These are phyloP conservation scores for Brassica nigra DNA, from an alignment of 345 rosid species.

Conservation along the genomic window DNA sequence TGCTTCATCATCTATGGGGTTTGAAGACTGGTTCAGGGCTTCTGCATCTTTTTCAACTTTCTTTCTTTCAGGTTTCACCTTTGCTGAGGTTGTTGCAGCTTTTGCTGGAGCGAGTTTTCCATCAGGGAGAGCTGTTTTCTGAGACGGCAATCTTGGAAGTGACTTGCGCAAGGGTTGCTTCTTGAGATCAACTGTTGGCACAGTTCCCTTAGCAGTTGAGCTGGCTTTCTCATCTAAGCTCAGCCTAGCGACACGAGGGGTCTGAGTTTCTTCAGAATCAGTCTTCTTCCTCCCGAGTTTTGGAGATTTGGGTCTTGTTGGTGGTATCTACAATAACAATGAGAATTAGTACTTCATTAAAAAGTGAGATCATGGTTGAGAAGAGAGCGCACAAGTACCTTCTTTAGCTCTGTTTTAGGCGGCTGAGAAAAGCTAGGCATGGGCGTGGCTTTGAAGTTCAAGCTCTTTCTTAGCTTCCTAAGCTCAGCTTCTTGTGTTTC, in stretches of 20 bases:
- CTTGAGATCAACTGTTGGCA: conserved; percentile 44
- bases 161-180: conserved; percentile 81
- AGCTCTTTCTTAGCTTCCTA: conserved; percentile 84
- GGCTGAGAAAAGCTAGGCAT: conserved; percentile 97
- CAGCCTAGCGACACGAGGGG: conserved; percentile 46
- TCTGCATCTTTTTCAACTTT: conserved; percentile 46
- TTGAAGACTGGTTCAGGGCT: conserved; percentile 30
- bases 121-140: conserved; percentile 54
- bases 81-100: conserved; percentile 29
- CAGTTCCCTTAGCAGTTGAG: conserved; percentile 48
- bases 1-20: conserved; percentile 18
- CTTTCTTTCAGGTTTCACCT: conserved; percentile 46
- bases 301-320: conserved; percentile 97
- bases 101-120: conserved; percentile 38
- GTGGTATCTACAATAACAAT: conserved; percentile 64
- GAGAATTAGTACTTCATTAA: not conserved
- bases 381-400: conserved; percentile 52
- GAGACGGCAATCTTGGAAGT: conserved; percentile 88
- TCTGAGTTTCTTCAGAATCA: conserved; percentile 60
- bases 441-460: conserved; percentile 95
- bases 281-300: conserved; percentile 89
- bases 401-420: conserved; percentile 81
- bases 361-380: conserved; percentile 11
- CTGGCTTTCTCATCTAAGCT: conserved; percentile 71
- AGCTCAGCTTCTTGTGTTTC: conserved; percentile 98